A percentile compares a stretch with the other conserved stretches of the same genome.
These are phyloP conservation scores for Rauvolfia tetraphylla DNA, from an alignment of 257 asterid genomes.

Conservation along the genomic window DNA sequence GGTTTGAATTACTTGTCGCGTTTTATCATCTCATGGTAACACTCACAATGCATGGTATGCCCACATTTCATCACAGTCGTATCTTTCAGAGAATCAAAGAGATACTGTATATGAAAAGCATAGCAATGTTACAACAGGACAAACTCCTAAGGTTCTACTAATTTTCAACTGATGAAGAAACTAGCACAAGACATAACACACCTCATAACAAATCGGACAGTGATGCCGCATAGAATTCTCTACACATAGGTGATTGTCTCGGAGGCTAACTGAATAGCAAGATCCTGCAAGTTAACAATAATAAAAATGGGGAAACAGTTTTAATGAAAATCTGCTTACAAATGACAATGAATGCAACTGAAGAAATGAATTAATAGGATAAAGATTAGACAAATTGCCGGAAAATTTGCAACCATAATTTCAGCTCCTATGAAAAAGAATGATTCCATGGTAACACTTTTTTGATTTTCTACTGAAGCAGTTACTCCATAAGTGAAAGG, in stretches of 20 bases:
- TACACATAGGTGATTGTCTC: slow-evolving; percentile 67
- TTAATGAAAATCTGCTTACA: not conserved
- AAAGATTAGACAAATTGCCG: not conserved
- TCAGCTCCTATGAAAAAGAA: not conserved
- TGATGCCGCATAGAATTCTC: slow-evolving; percentile 98
- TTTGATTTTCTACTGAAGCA: not conserved
- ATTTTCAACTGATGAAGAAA: not conserved
- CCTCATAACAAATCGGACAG: slow-evolving; percentile 97
- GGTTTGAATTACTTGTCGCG: slow-evolving; percentile 64
- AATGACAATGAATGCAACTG: not conserved
- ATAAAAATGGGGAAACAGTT: not conserved
- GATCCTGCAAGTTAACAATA: slow-evolving; percentile 45
- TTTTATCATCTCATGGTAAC: slow-evolving; percentile 79
- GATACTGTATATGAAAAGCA: slow-evolving; percentile 48
- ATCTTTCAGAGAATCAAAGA: slow-evolving; percentile 87
- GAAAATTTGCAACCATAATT: not conserved
- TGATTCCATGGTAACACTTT: not conserved
- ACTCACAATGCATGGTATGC: slow-evolving; percentile 92
- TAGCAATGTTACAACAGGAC: slow-evolving; percentile 1
- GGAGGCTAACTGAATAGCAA: slow-evolving; percentile 70
- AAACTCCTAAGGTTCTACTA: not conserved
- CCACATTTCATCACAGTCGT: slow-evolving; percentile 93
- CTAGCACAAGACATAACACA: slow-evolving; percentile 17
- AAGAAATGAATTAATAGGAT: not conserved
- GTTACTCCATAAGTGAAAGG: not conserved